phyloP scores from a whole-genome alignment of 163 green algal genomes.

The Botryococcus braunii region DNA sequence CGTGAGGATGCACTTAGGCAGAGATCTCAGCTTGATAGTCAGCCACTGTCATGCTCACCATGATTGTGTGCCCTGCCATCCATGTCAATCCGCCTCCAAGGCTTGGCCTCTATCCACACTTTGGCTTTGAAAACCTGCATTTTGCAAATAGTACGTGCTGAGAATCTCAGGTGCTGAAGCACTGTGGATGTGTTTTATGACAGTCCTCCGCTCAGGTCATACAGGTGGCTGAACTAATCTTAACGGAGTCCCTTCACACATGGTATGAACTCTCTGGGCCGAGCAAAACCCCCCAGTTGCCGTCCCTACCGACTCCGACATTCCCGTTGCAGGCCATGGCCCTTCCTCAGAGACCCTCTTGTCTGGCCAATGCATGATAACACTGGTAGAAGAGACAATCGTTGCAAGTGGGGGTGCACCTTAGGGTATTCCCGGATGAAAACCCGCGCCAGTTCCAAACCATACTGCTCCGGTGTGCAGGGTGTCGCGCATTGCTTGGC shows the following conservation, averaged over 20 bases:
- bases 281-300: no score
- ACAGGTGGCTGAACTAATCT: no score
- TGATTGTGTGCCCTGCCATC: slow-evolving; percentile 62
- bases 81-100: slow-evolving; percentile 65
- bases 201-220: no score
- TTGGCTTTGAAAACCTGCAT: slow-evolving; percentile 71
- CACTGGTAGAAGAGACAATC: not conserved
- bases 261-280: no score
- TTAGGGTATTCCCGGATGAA: slow-evolving; percentile 77
- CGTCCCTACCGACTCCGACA: no score
- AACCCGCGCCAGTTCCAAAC: slow-evolving; percentile 66
- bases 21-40: not conserved
- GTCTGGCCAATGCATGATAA: not conserved
- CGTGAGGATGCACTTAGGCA: not conserved
- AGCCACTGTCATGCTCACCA: slow-evolving; percentile 21
- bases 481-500: slow-evolving; percentile 58
- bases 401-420: slow-evolving; percentile 1
- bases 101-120: slow-evolving; percentile 75
- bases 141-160: not conserved
- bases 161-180: not conserved
- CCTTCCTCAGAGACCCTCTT: no score
- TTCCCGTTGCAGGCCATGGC: no score
- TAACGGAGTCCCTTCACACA: no score
- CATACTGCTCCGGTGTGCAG: slow-evolving; percentile 82
- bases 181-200: no score